Base-by-base conservation (phyloP, 345 rosid species). In the Cardamine occulta region DNA sequence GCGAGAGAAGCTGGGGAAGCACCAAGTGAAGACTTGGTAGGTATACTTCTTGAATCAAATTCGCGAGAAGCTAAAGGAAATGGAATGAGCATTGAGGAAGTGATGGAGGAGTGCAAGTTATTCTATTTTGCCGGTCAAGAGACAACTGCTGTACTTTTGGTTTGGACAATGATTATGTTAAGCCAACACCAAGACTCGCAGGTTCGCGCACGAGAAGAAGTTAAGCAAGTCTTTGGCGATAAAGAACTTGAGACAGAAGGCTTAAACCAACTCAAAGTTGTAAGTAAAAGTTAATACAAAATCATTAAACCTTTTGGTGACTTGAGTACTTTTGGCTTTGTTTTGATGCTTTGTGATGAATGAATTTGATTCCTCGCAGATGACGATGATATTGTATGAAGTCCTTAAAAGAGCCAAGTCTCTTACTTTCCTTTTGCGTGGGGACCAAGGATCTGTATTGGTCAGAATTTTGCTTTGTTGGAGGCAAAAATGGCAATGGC, bases 61-160 rank as follows among this genome's bases (percentile, higher is more conserved):
- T 0, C 11, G 21, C 34, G 52, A 0, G 65, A 78, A 63, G 8
- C 11, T 2, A 15, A 75, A 67, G 79, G 74, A 53, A 23, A 69
- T 47, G 74, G 82, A 60, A 68, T 85, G 80, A 83, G 79, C 19
- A 73, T 44, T 14, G 73, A 82, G 8, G 93, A 88, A 4, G 81
- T 91, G 26, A 71, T 88, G 9, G 86, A 89, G 4, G 91, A 91
- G 40, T 89, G 90, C 76, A 91, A 81, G 72, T n/a, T 87, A 37
- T 91, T 89, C 64, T 89, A 85, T 68, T 68, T 91, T 8, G 85
- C 89, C 0, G 96, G 93, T 7, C 85, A 88, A 13, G 93, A 86
- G 79, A 85, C 97, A 0, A 85, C 91, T 2, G 56, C 91, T 4
- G 70, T 49, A 31, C 68, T 88, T 48, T 74, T 89, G 15, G 83